Base-by-base conservation (phyloP, 441 rosid genomes). In the Pelargonium citronellum region DNA sequence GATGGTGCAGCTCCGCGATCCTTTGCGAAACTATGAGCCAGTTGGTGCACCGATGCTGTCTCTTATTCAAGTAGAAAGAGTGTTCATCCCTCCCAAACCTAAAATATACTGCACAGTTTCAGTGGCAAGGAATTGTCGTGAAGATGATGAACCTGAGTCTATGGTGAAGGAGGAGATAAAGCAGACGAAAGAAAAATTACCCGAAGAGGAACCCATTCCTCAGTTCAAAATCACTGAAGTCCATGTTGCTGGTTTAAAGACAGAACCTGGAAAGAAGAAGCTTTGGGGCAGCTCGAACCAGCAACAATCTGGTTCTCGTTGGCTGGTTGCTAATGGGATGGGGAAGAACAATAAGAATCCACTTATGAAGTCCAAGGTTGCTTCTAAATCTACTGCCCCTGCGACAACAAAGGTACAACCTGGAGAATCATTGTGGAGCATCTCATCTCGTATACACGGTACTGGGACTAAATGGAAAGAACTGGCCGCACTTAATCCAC, bases 41-140 rank as follows among this genome's bases (percentile, higher is more conserved):
- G 99, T 94, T 30, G 99, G 99, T 64, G 84, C 94, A 10, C 97
- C 99, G 34, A 94, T 94, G 96, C 96, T 94, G 73, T 83, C 97
- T 62, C 95, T 94, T 37, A 80, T 90, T 80, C 99, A 91, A 79
- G 98, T 94, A 4, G 97, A 94, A 83, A 86, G 98, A 81, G 89
- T 93, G 53, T 93, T 88, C 51, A 79, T 89, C 69, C 95, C 96
- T 47, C 95, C 96, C 37, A 93, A 93, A 84, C 95, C 92, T 15
- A 89, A 70, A 74, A 83, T 93, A 74, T 88, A 82, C 79, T 69
- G 86, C 62, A 82, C 84, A 57, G 95, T 91, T 44, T 86, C 95
- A 7, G 86, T 81, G 73, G 47, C 85, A 37, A 87, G 84, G 71
- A 79, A 73, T 64, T 74, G 77, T 20, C 71, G 79, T 41, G 88